Conservation (phyloP, 441 rosid genomes). For the Populus tomentosa region DNA sequence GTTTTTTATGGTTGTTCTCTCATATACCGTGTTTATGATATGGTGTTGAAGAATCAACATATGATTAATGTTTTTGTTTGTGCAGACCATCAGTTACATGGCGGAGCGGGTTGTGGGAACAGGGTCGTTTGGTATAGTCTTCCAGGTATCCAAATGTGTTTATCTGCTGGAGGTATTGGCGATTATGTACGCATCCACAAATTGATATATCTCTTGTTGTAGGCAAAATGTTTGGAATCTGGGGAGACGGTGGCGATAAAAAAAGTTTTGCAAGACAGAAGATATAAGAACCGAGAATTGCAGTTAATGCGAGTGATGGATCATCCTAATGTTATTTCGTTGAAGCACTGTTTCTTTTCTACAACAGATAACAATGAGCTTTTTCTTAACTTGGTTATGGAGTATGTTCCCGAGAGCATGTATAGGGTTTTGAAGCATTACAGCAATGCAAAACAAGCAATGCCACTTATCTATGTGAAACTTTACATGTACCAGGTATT, state of each 20-base stretch:
- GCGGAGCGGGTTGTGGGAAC: constrained; percentile 96
- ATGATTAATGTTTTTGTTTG: constrained; percentile 11
- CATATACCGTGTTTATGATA: neutral
- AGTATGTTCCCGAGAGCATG: constrained; percentile 94
- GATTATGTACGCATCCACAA: neutral
- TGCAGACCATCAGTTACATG: constrained; percentile 94
- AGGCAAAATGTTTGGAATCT: constrained; percentile 95
- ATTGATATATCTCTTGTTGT: constrained; percentile 10
- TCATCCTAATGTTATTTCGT: constrained; percentile 86
- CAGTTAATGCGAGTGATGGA: constrained; percentile 94
- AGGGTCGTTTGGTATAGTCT: constrained; percentile 95
- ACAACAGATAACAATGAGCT: constrained; percentile 88
- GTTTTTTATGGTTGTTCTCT: neutral
- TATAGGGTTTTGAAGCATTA: constrained; percentile 84
- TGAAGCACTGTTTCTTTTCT: constrained; percentile 98
- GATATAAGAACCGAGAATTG: constrained; percentile 94
- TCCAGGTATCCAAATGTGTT: constrained; percentile 46
- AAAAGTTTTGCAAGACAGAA: constrained; percentile 49
- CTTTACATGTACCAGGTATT: constrained; percentile 79
- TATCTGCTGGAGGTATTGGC: neutral
- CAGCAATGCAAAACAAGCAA: constrained; percentile 72
- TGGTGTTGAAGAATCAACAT: neutral
- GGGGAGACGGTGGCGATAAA: constrained; percentile 78
- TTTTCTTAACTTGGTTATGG: constrained; percentile 94
- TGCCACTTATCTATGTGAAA: constrained; percentile 89